Base-by-base conservation (phyloP, 805 yeast species). In the Gaillardinia entomophila region DNA sequence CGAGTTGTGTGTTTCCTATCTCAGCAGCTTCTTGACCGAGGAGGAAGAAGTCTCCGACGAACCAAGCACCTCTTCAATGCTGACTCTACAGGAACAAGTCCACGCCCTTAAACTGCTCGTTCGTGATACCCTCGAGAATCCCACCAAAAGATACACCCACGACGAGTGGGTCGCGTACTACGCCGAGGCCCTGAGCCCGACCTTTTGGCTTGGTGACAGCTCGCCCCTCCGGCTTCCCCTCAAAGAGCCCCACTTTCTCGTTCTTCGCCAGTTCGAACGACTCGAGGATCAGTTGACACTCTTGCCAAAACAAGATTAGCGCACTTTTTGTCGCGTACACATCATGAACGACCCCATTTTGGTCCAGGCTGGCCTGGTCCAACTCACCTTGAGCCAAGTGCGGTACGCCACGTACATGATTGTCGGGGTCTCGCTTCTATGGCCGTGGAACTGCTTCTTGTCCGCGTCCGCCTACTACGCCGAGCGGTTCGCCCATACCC, bases 361-460 rank as follows among this genome's bases (percentile, higher is more conserved):
- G 24, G 30, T 48, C 31, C 29, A 36, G 7, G 23, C 43, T 3
- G 27, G 31, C 26, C 30, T 29, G 7, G 7, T 31, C 16, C 20
- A 16, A 20, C 41, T 42, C 27, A 42, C 43, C n/a, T 42, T 60
- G 12, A 54, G 66, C 2, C 60, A 53, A 38, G 46, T 66, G 16
- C 48, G 52, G 28, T 85, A 83, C 48, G 17, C 70, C 8, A 75
- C 90, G 0, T 87, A 82, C 48, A 58, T 77, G 16, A 45, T 75
- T 10, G 69, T 84, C 6, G 97, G 97, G 0, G 68, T 86, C 11
- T 82, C 95, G 1, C 66, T 82, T 14, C 66, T 90, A 14, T 90
- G 97, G 97, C 97, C 97, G 0, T 90, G 97, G 96, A 92, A 90
- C 64, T 79, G 92, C 45, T 81, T 89, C 41, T 59, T 92, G 7